Conservation (phyloP, 73 alveolate genomes). For the Paramecium caudatum region DNA sequence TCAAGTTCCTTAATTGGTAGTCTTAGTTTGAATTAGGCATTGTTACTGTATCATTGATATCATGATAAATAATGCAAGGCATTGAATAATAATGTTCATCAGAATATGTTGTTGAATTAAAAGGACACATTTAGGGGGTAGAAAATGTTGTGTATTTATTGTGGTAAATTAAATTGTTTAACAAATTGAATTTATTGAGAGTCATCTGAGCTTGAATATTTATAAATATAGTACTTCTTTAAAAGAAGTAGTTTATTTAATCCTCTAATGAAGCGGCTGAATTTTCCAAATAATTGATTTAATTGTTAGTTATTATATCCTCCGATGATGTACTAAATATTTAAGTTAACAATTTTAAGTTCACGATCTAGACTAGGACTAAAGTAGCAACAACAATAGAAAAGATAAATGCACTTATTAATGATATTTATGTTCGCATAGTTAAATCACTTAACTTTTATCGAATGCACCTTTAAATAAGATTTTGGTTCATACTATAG, state of each 20-base stretch:
- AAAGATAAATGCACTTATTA: slow-evolving; percentile 27
- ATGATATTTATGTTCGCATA: slow-evolving; percentile 35
- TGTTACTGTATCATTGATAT: neutral
- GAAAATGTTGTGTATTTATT: neutral
- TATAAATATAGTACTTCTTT: neutral
- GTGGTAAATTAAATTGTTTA: neutral
- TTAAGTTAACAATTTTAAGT: neutral
- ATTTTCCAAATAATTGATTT: neutral
- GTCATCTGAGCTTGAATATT: neutral
- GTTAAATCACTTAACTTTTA: neutral
- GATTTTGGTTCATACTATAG: neutral
- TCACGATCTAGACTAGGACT: neutral
- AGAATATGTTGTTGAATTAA: neutral
- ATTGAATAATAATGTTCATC: neutral
- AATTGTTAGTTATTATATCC: neutral
- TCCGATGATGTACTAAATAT: neutral
- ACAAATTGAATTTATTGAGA: neutral
- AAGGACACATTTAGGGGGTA: neutral
- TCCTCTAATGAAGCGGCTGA: neutral
- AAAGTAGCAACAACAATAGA: neutral
- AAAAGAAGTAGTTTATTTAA: neutral
- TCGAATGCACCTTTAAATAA: neutral
- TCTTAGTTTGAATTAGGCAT: neutral
- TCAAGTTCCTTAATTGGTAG: neutral
- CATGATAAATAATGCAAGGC: slow-evolving; percentile 20